A percentile compares a stretch with the other conserved stretches of the same genome.
Conservation (phyloP, 169 alveolate species). For the Plasmodium sp. region DNA sequence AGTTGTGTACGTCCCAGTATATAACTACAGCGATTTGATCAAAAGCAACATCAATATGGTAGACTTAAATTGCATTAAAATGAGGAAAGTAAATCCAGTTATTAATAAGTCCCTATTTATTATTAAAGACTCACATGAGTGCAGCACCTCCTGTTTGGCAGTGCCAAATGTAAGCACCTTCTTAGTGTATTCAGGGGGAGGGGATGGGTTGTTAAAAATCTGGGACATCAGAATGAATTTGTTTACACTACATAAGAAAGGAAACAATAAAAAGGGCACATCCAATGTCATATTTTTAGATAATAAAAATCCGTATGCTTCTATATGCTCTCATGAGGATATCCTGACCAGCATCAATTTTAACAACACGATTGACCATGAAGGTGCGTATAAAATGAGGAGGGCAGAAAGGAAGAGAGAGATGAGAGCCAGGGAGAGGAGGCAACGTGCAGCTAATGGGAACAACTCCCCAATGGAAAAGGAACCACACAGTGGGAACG, state of each 20-base stretch:
- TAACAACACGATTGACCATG: slow-evolving; percentile 41
- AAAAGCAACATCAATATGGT: slow-evolving; percentile 53
- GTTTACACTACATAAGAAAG: slow-evolving; percentile 1
- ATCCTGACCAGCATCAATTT: slow-evolving; percentile 60
- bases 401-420: slow-evolving; percentile 1
- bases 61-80: slow-evolving; percentile 39
- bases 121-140: slow-evolving; percentile 57
- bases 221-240: slow-evolving; percentile 82
- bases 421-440: background rate
- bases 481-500: background rate
- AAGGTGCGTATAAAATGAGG: slow-evolving; percentile 8
- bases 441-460: background rate
- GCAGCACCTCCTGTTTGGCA: slow-evolving; percentile 50
- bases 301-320: slow-evolving; percentile 65
- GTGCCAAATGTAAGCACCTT: slow-evolving; percentile 65
- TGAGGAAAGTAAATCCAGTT: slow-evolving; percentile 22
- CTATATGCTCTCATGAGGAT: slow-evolving; percentile 72
- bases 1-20: slow-evolving; percentile 49
- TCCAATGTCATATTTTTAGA: slow-evolving; percentile 7
- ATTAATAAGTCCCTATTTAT: slow-evolving; percentile 30
- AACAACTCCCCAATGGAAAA: background rate
- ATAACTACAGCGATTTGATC: slow-evolving; percentile 42
- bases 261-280: background rate
- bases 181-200: slow-evolving; percentile 80
- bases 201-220: slow-evolving; percentile 83